A percentile compares a stretch with the other conserved stretches of the same genome.
Conservation (phyloP, 805 yeast genomes). For the Ogataea salicorniae region DNA sequence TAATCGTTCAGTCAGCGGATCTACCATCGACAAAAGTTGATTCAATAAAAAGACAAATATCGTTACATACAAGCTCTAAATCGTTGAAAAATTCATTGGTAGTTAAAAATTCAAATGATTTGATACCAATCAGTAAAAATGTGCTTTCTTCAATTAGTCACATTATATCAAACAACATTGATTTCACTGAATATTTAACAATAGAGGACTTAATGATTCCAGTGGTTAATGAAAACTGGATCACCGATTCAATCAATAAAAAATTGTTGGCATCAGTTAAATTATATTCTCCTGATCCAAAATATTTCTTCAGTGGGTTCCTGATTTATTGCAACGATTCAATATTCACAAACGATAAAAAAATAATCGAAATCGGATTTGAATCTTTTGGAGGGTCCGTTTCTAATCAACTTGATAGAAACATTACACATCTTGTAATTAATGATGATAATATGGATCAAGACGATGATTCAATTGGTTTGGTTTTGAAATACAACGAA, state of each 20-base stretch:
- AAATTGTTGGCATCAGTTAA: constrained; percentile 45
- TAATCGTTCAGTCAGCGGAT: constrained; percentile 13
- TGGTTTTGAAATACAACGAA: constrained; percentile 24
- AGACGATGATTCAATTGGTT: constrained; percentile 41
- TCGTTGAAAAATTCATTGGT: constrained; percentile 6
- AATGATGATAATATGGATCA: constrained; percentile 38
- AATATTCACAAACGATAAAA: constrained; percentile 53
- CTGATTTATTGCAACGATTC: constrained; percentile 50
- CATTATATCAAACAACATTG: constrained; percentile 45
- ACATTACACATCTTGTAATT: constrained; percentile 70
- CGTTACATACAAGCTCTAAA: not conserved
- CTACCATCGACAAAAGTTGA: constrained; percentile 11
- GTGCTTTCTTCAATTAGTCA: constrained; percentile 32
- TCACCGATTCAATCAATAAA: constrained; percentile 39
- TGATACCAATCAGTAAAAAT: constrained; percentile 8
- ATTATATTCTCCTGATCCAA: constrained; percentile 68
- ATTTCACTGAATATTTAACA: constrained; percentile 46
- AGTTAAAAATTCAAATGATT: constrained; percentile 11
- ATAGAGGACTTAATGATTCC: constrained; percentile 57
- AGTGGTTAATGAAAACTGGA: constrained; percentile 59
- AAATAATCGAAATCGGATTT: constrained; percentile 63
- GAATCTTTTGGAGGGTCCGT: constrained; percentile 74
- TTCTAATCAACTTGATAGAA: constrained; percentile 54
- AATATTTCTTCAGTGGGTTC: constrained; percentile 55
- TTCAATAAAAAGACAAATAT: constrained; percentile 10